phyloP scores from a whole-genome alignment of 225 moss, liverwort and hornwort genomes.

The Polytrichum commune region DNA sequence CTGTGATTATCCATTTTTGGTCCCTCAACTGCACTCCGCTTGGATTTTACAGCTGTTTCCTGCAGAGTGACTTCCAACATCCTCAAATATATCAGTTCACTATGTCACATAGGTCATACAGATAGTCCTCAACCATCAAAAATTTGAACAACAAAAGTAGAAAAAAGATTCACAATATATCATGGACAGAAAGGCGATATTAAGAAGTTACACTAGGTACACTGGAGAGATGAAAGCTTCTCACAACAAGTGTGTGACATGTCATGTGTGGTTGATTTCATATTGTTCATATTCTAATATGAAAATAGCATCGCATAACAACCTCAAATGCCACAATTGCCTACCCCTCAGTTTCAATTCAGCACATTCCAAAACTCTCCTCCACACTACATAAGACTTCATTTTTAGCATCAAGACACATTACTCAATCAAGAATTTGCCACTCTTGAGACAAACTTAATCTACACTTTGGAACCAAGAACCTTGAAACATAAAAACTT shows the following conservation, averaged over 20 bases:
- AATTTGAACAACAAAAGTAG: background rate
- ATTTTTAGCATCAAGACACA: too few species aligned
- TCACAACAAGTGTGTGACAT: too few species aligned
- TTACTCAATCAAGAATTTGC: too few species aligned
- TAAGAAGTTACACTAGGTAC: background rate
- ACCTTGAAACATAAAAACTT: background rate
- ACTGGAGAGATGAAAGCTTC: too few species aligned
- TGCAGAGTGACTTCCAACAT: constrained; percentile 7
- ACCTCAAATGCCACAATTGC: too few species aligned
- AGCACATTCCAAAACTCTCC: too few species aligned
- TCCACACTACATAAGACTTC: too few species aligned
- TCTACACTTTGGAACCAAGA: background rate
- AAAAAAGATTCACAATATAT: background rate
- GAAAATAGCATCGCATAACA: background rate
- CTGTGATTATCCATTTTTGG: background rate
- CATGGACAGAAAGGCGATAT: background rate
- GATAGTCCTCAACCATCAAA: background rate
- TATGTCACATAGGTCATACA: too few species aligned
- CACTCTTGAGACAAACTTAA: too few species aligned
- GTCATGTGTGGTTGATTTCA: too few species aligned
- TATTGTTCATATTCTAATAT: background rate
- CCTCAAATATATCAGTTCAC: background rate
- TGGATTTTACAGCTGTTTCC: background rate
- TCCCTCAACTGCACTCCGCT: background rate
- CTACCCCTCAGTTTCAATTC: too few species aligned